These are phyloP conservation scores for Alternaria brassicicola DNA, from an alignment of 2,329 filamentous ascomycete species.

Conservation along the genomic window DNA sequence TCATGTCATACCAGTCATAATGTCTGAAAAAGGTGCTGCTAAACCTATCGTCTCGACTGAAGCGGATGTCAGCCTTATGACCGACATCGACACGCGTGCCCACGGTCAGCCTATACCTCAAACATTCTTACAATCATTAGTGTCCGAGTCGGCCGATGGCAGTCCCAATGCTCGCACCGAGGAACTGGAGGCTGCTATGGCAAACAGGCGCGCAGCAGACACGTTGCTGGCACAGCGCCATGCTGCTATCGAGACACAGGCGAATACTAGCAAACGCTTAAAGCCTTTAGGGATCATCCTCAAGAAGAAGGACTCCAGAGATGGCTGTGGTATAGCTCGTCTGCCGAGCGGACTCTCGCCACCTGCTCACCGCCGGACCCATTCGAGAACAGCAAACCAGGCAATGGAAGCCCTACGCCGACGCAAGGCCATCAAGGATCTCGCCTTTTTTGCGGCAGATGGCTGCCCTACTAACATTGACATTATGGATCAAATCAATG, in stretches of 20 bases:
- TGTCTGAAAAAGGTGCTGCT: background rate
- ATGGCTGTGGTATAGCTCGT: background rate
- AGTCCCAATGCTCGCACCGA: background rate
- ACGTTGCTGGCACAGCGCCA: slow-evolving; percentile 11
- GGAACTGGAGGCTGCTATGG: background rate
- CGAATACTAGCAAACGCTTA: background rate
- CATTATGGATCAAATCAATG: slow-evolving; percentile 10
- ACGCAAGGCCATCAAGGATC: slow-evolving; percentile 2
- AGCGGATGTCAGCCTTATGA: background rate
- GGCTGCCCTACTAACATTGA: slow-evolving; percentile 10
- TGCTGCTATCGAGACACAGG: slow-evolving; percentile 4
- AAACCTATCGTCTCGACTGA: background rate
- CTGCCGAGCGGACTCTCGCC: background rate
- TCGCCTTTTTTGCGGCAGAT: slow-evolving; percentile 2
- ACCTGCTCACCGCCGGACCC: background rate
- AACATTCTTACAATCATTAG: background rate
- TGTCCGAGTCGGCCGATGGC: background rate
- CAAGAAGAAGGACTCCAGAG: background rate
- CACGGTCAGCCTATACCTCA: background rate
- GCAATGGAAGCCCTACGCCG: slow-evolving; percentile 6
- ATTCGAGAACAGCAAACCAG: background rate
- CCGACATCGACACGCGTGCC: background rate
- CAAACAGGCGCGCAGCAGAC: slow-evolving; percentile 6
- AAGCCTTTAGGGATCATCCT: background rate
- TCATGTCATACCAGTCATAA: background rate